Conservation (phyloP, 192 early-diverging fungal species). For the Dispira simplex region DNA sequence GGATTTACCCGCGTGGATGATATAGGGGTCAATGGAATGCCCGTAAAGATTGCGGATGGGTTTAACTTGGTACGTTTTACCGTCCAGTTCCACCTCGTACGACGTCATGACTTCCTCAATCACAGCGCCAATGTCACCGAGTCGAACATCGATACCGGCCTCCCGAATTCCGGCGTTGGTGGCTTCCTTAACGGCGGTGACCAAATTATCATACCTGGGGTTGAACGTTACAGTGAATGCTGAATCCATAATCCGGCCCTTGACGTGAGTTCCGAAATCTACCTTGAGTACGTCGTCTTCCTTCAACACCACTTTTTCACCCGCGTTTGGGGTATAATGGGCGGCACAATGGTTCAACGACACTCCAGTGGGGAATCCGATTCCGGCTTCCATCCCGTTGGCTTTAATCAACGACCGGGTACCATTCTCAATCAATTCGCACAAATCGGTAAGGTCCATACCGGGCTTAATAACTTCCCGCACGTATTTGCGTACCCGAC, state of each 20-base stretch:
- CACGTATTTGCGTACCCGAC: constrained; percentile 75
- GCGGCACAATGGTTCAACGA: constrained; percentile 93
- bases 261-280: constrained; percentile 90
- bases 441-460: constrained; percentile 86
- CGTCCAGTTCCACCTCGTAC: constrained; percentile 88
- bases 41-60: constrained; percentile 94
- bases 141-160: constrained; percentile 92
- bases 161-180: constrained; percentile 91
- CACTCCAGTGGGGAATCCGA: constrained; percentile 91
- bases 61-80: constrained; percentile 82
- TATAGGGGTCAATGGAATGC: constrained; percentile 83
- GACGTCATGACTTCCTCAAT: constrained; percentile 98
- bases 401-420: constrained; percentile 77
- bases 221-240: constrained; percentile 91
- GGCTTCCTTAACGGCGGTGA: constrained; percentile 82
- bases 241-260: constrained; percentile 86
- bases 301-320: constrained; percentile 76
- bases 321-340: constrained; percentile 96
- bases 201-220: constrained; percentile 69
- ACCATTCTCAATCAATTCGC: constrained; percentile 88
- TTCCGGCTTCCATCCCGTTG: constrained; percentile 67
- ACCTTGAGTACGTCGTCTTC: constrained; percentile 93
- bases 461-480: constrained; percentile 77
- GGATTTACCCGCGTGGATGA: constrained; percentile 87
- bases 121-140: constrained; percentile 89